These are phyloP conservation scores for Pyropia haitanensis DNA, from an alignment of 23 red algal species.

Conservation along the genomic window DNA sequence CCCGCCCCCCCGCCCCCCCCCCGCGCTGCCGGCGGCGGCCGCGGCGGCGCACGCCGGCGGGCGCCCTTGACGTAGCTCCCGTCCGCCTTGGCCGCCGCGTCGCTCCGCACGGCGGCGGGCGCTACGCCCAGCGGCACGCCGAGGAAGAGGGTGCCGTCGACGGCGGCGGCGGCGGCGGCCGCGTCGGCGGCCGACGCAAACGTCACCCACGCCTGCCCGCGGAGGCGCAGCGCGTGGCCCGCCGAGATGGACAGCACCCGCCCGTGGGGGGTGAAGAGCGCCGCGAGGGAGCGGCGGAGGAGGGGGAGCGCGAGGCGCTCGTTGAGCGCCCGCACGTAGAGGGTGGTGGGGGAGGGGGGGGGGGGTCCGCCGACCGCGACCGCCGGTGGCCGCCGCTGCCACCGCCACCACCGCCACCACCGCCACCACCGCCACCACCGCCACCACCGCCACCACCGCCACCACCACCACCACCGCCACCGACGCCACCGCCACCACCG, in stretches of 20 bases:
- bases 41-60: too few species aligned
- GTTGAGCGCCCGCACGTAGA: conserved; percentile 64
- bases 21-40: too few species aligned
- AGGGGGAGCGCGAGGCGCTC: conserved; percentile 46
- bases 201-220: conserved; percentile 84
- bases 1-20: too few species aligned
- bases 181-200: conserved; percentile 54
- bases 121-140: conserved; percentile 37
- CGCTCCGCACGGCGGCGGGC: conserved; percentile 25
- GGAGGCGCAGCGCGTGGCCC: conserved; percentile 33
- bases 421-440: too few species aligned
- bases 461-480: too few species aligned
- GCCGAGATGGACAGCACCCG: conserved; percentile 49
- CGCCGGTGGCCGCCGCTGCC: too few species aligned
- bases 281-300: conserved; percentile 55
- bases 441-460: too few species aligned
- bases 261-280: conserved; percentile 38
- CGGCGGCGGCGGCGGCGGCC: conserved; percentile 29
- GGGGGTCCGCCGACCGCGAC: too few species aligned
- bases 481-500: too few species aligned
- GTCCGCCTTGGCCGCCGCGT: conserved; percentile 23
- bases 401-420: too few species aligned
- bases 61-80: too few species aligned
- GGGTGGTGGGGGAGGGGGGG: conserved; percentile 38
- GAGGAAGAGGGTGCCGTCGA: conserved; percentile 47